Evolutionary conservation across 2,329 filamentous ascomycete genomes (phyloP).

Genomic region (Penicillium digitatum): DNA sequence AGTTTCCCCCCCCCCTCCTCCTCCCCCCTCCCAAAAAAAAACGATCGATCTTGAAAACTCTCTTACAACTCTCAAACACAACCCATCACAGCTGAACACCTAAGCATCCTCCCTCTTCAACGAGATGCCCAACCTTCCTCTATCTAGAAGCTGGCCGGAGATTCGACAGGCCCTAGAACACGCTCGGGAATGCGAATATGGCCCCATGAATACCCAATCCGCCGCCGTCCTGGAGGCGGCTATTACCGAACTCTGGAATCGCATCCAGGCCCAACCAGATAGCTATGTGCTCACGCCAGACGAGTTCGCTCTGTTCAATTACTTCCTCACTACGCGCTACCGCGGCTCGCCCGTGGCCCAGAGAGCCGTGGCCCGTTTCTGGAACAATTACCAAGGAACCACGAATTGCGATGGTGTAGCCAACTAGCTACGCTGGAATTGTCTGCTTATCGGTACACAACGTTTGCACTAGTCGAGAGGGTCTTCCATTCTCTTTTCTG

Average conservation of each 20-base stretch:
- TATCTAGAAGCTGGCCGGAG: slow-evolving; percentile 35
- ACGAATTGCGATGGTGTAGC: slow-evolving; percentile 23
- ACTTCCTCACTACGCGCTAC: slow-evolving; percentile 64
- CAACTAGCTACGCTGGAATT: slow-evolving; percentile 16
- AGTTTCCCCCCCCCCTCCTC: not conserved
- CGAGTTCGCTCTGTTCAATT: slow-evolving; percentile 86
- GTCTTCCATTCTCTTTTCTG: not conserved
- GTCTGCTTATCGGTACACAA: not conserved
- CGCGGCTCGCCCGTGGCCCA: slow-evolving; percentile 49
- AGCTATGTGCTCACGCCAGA: slow-evolving; percentile 70
- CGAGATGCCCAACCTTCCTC: slow-evolving; percentile 29
- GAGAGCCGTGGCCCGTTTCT: slow-evolving; percentile 55
- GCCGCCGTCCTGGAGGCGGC: slow-evolving; percentile 62
- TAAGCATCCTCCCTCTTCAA: slow-evolving; percentile 4
- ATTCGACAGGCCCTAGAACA: slow-evolving; percentile 69
- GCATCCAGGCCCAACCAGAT: slow-evolving; percentile 59
- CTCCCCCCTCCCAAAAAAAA: not conserved
- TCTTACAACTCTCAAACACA: not conserved
- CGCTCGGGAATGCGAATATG: slow-evolving; percentile 68
- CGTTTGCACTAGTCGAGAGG: not conserved
- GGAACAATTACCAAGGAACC: slow-evolving; percentile 44
- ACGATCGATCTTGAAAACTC: not conserved
- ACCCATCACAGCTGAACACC: not conserved
- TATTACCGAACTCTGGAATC: slow-evolving; percentile 62
- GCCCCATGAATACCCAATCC: slow-evolving; percentile 59